Conservation (phyloP, 2,329 filamentous ascomycete genomes). For the Fonsecaea pedrosoi region DNA sequence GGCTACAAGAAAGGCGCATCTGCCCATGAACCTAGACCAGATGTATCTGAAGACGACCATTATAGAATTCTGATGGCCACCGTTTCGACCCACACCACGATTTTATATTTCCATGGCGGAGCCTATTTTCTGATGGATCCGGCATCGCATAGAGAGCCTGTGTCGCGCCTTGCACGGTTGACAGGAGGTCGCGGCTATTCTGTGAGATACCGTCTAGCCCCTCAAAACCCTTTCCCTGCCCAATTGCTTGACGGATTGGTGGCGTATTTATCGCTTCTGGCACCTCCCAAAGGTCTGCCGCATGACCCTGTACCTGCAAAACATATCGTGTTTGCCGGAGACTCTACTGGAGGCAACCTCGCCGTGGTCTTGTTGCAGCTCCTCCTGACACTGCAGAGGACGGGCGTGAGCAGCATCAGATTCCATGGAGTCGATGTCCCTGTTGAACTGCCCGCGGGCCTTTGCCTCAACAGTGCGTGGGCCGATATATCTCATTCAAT, state of each 20-base stretch:
- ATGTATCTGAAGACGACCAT: conserved; percentile 53
- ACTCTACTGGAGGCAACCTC: conserved; percentile 56
- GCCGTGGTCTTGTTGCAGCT: conserved; percentile 51
- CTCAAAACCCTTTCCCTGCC: conserved; percentile 56
- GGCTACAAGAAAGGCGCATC: conserved; percentile 50
- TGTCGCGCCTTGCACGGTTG: conserved; percentile 48
- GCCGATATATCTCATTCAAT: conserved; percentile 52
- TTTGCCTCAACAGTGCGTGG: conserved; percentile 51
- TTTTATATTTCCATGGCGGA: conserved; percentile 57
- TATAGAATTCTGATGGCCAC: conserved; percentile 51
- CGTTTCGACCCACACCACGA: conserved; percentile 49
- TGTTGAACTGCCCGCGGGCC: conserved; percentile 51
- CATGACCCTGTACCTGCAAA: conserved; percentile 52
- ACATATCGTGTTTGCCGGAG: conserved; percentile 55
- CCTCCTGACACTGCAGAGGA: conserved; percentile 50
- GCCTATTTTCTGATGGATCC: conserved; percentile 56
- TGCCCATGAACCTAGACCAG: conserved; percentile 48
- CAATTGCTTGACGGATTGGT: conserved; percentile 55
- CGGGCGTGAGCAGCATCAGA: conserved; percentile 42
- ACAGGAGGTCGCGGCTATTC: conserved; percentile 51
- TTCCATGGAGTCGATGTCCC: conserved; percentile 51
- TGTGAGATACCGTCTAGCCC: conserved; percentile 56
- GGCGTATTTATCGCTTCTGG: conserved; percentile 56
- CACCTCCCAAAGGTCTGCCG: conserved; percentile 51
- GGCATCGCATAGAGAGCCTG: conserved; percentile 49